These are phyloP conservation scores for Rosa lucieae DNA, from an alignment of 306 rosid genomes.

Conservation along the genomic window DNA sequence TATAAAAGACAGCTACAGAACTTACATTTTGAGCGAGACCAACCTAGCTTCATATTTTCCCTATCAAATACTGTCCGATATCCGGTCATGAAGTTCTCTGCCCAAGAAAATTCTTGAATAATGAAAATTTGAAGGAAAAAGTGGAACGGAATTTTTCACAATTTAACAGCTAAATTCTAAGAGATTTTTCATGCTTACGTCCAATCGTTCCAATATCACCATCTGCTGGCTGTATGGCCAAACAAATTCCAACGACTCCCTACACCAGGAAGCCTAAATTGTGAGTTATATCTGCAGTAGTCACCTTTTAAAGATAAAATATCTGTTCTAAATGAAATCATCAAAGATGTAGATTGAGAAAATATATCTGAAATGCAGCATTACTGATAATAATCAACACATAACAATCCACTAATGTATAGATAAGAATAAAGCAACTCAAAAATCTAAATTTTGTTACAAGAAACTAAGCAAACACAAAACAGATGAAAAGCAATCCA, in stretches of 20 bases:
- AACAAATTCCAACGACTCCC: slow-evolving; percentile 76
- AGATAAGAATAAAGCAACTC: background rate
- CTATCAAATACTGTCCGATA: slow-evolving; percentile 86
- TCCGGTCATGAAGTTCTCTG: slow-evolving; percentile 93
- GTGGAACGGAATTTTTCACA: background rate
- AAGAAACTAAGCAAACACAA: background rate
- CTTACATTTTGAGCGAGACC: slow-evolving; percentile 92
- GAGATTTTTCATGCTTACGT: slow-evolving; percentile 54
- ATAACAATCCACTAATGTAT: background rate
- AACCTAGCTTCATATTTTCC: slow-evolving; percentile 69
- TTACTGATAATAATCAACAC: background rate
- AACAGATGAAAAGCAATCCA: no score
- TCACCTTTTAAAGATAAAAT: background rate
- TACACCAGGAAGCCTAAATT: slow-evolving; percentile 37
- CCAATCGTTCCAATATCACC: slow-evolving; percentile 80
- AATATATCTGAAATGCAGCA: background rate
- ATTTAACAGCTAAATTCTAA: background rate
- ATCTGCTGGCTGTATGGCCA: slow-evolving; percentile 74
- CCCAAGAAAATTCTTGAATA: slow-evolving; percentile 18
- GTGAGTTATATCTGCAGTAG: slow-evolving; percentile 12
- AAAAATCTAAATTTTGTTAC: background rate
- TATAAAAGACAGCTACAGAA: slow-evolving; percentile 24
- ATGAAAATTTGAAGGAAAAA: background rate
- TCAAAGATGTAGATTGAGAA: background rate
- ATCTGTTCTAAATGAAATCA: background rate